These are phyloP conservation scores for Cyclotella choctawhatcheeana DNA, from an alignment of 108 stramenopile species.

Conservation along the genomic window DNA sequence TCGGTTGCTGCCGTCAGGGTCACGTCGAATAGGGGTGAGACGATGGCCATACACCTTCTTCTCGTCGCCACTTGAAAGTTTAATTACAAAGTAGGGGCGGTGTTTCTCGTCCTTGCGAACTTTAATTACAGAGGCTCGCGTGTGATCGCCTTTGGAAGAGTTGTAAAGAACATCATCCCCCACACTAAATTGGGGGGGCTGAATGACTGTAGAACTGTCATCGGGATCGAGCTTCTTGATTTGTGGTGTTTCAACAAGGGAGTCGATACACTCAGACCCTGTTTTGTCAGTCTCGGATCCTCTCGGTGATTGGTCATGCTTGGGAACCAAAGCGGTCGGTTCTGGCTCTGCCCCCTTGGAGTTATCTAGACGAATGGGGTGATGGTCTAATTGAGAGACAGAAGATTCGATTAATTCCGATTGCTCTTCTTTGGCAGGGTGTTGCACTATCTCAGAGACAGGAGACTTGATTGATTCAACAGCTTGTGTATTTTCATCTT, in stretches of 20 bases:
- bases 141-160: constrained; percentile 43
- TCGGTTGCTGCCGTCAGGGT: neutral
- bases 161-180: constrained; percentile 40
- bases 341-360: too few species aligned
- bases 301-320: too few species aligned
- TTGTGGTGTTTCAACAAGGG: too few species aligned
- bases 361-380: too few species aligned
- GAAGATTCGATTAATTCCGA: too few species aligned
- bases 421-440: too few species aligned
- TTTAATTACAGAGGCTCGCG: constrained; percentile 34
- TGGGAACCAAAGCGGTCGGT: too few species aligned
- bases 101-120: constrained; percentile 43
- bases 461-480: neutral
- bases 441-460: neutral
- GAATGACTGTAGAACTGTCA: neutral
- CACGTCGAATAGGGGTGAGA: constrained; percentile 19
- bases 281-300: too few species aligned
- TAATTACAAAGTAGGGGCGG: constrained; percentile 45
- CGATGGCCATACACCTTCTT: constrained; percentile 53
- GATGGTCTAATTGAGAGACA: too few species aligned
- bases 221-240: too few species aligned
- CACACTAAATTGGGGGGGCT: constrained; percentile 16
- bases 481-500: neutral
- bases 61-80: constrained; percentile 34
- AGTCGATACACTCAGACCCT: too few species aligned